Evolutionary conservation across 768 basidiomycete species (phyloP).

Genomic region (Lactarius tabidus): DNA sequence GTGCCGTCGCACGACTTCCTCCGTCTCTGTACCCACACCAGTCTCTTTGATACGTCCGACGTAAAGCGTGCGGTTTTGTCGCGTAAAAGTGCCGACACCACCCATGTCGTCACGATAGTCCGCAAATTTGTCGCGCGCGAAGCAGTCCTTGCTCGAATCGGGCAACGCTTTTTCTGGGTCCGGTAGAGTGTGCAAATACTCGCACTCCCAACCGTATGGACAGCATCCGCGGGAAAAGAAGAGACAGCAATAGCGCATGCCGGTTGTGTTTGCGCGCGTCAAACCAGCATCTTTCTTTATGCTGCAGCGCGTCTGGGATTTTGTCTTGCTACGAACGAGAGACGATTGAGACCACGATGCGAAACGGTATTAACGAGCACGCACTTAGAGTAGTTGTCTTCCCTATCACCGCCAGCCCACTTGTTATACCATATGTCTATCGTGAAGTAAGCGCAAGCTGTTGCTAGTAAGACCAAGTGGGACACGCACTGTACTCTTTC

Average conservation of each 20-base stretch:
- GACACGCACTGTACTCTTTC: constrained; percentile 87
- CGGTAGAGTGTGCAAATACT: constrained; percentile 89
- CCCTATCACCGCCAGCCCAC: constrained; percentile 99
- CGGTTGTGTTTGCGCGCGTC: constrained; percentile 91
- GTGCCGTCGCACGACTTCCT: constrained; percentile 85
- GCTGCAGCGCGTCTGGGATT: constrained; percentile 89
- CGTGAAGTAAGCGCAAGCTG: constrained; percentile 9
- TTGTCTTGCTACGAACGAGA: constrained; percentile 64
- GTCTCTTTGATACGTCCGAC: constrained; percentile 93
- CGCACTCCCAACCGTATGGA: constrained; percentile 97
- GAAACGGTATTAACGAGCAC: constrained; percentile 30
- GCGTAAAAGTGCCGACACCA: constrained; percentile 93
- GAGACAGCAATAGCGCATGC: constrained; percentile 89
- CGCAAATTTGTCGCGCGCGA: constrained; percentile 93
- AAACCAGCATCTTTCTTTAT: constrained; percentile 87
- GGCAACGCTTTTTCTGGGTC: constrained; percentile 64
- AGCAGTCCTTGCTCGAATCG: constrained; percentile 94
- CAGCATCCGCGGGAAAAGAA: constrained; percentile 97
- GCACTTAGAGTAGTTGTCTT: constrained; percentile 93
- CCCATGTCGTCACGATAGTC: constrained; percentile 99
- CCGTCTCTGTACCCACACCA: constrained; percentile 82
- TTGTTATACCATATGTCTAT: constrained; percentile 98
- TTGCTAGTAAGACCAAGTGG: background rate
- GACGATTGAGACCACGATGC: constrained; percentile 11
- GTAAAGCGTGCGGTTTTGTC: constrained; percentile 93